These are phyloP conservation scores for Biscogniauxia sp. DNA, from an alignment of 2,329 filamentous ascomycete species.

Conservation along the genomic window DNA sequence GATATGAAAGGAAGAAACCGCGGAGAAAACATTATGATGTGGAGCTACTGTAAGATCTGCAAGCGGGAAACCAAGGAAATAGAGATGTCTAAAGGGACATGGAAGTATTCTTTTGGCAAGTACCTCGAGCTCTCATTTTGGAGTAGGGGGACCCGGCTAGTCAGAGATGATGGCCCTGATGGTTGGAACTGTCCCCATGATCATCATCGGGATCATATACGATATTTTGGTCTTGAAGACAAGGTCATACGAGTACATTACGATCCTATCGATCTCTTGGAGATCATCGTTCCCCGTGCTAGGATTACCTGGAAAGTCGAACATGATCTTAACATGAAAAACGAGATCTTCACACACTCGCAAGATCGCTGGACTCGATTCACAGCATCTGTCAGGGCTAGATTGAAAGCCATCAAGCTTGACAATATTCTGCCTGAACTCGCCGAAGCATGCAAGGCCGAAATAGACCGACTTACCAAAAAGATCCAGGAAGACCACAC, in stretches of 20 bases:
- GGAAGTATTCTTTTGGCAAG: slow-evolving; percentile 98
- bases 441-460: slow-evolving; percentile 73
- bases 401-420: slow-evolving; percentile 84
- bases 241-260: slow-evolving; percentile 87
- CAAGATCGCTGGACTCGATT: slow-evolving; percentile 83
- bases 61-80: slow-evolving; percentile 85
- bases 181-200: slow-evolving; percentile 73
- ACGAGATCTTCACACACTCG: slow-evolving; percentile 79
- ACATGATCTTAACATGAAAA: slow-evolving; percentile 87
- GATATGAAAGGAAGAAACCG: slow-evolving; percentile 44
- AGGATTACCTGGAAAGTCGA: slow-evolving; percentile 98
- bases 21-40: slow-evolving; percentile 82
- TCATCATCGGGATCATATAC: slow-evolving; percentile 85
- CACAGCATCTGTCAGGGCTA: slow-evolving; percentile 79
- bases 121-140: slow-evolving; percentile 98
- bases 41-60: slow-evolving; percentile 93
- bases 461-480: slow-evolving; percentile 75
- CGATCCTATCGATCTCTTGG: slow-evolving; percentile 86
- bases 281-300: slow-evolving; percentile 87
- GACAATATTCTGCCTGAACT: slow-evolving; percentile 90
- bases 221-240: slow-evolving; percentile 88
- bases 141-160: slow-evolving; percentile 77
- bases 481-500: slow-evolving; percentile 82
- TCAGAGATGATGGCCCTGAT: slow-evolving; percentile 53
- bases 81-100: slow-evolving; percentile 89